phyloP scores from a whole-genome alignment of 192 early-diverging fungal species.

The Coemansia sp. region DNA sequence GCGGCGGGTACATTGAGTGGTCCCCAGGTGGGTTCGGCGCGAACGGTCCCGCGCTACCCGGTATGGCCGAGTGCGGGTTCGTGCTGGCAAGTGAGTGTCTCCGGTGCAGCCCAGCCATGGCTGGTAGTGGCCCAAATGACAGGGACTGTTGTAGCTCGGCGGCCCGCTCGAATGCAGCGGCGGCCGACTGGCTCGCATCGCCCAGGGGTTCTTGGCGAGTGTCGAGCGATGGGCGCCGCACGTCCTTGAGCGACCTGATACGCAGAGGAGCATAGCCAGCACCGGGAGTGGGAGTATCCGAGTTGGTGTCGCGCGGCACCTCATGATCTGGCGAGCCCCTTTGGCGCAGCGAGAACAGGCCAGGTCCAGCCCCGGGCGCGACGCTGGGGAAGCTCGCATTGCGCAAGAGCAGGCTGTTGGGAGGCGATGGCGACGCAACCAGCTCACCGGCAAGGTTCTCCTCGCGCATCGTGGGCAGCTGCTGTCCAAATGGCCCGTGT shows the following conservation, averaged over 20 bases:
- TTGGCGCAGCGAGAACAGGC: constrained; percentile 3
- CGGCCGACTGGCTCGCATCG: constrained; percentile 5
- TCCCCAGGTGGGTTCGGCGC: constrained; percentile 1
- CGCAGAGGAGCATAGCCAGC: constrained; percentile 15
- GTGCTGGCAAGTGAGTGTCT: constrained; percentile 37
- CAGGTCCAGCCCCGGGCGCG: no score
- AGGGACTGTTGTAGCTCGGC: constrained; percentile 13
- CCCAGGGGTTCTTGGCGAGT: not conserved
- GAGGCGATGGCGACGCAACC: constrained; percentile 1
- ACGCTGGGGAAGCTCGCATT: constrained; percentile 28
- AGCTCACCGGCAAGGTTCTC: constrained; percentile 14
- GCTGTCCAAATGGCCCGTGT: constrained; percentile 21
- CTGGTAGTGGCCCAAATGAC: constrained; percentile 16
- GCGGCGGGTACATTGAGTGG: constrained; percentile 4
- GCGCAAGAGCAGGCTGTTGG: constrained; percentile 26
- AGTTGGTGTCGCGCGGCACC: not conserved
- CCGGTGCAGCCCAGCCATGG: constrained; percentile 23
- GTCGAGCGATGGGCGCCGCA: constrained; percentile 32
- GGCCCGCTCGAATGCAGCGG: constrained; percentile 18
- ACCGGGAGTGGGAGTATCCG: not conserved
- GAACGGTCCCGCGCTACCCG: constrained; percentile 1
- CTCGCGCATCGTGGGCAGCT: constrained; percentile 44
- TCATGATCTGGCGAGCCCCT: not conserved
- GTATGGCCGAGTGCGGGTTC: not conserved
- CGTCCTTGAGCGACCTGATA: constrained; percentile 31